Percentiles rank a stretch among this genome's conserved stretches.
Evolutionary conservation across 306 rosid species (phyloP).

Genomic region (Cicer arietinum): DNA sequence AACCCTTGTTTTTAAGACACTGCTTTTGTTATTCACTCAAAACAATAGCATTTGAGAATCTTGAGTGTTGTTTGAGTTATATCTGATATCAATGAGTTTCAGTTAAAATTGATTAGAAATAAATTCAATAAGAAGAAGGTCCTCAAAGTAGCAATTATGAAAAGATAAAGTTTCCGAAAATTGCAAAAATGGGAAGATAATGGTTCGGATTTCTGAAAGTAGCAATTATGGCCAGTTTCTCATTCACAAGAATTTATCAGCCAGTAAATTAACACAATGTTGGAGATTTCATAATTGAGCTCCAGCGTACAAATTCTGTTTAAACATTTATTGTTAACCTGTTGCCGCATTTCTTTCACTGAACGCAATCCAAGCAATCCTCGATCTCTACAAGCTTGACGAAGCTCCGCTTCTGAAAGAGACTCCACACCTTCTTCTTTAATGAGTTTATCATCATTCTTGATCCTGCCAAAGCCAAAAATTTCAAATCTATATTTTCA

Average conservation of each 20-base stretch:
- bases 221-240: constrained; percentile 18
- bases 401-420: constrained; percentile 85
- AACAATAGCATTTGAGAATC: constrained; percentile 4
- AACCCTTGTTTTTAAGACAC: constrained; percentile 1
- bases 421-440: constrained; percentile 83
- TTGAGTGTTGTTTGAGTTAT: background rate
- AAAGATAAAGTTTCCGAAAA: constrained; percentile 27
- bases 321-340: constrained; percentile 56
- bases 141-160: constrained; percentile 25
- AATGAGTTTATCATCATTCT: constrained; percentile 78
- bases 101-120: background rate
- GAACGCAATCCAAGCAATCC: constrained; percentile 89
- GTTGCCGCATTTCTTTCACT: constrained; percentile 83
- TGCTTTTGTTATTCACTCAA: constrained; percentile 13
- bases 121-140: constrained; percentile 1
- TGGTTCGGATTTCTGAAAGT: constrained; percentile 35
- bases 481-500: constrained; percentile 31
- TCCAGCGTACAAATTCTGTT: constrained; percentile 21
- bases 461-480: constrained; percentile 66
- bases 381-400: constrained; percentile 87
- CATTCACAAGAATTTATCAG: background rate
- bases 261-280: constrained; percentile 13
- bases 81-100: background rate
- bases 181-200: constrained; percentile 17
- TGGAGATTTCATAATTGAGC: constrained; percentile 17